Percentiles rank a stretch among this genome's conserved stretches.
These are phyloP conservation scores for Elsinoe arachidis DNA, from an alignment of 2,329 filamentous ascomycete genomes.

Conservation along the genomic window DNA sequence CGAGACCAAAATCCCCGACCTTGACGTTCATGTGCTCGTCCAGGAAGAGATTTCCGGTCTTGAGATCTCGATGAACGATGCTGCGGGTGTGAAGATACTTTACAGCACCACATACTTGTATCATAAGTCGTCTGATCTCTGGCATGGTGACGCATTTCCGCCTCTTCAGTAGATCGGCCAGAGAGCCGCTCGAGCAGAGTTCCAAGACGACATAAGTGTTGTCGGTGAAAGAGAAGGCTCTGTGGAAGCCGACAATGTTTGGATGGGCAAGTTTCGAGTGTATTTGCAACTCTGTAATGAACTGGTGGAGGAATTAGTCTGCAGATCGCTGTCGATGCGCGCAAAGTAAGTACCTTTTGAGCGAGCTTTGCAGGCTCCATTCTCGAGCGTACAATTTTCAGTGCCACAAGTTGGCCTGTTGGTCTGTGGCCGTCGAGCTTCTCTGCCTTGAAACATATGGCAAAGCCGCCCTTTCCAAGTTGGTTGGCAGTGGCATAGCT, in stretches of 20 bases:
- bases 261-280: slow-evolving; percentile 96
- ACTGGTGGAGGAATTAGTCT: slow-evolving; percentile 35
- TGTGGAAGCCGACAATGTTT: slow-evolving; percentile 91
- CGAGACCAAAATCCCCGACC: slow-evolving; percentile 92
- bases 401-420: slow-evolving; percentile 58
- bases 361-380: slow-evolving; percentile 74
- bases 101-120: slow-evolving; percentile 92
- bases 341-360: slow-evolving; percentile 54
- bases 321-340: neutral
- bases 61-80: slow-evolving; percentile 92
- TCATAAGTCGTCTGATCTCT: slow-evolving; percentile 85
- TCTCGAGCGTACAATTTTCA: slow-evolving; percentile 76
- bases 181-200: slow-evolving; percentile 86
- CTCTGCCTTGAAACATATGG: slow-evolving; percentile 68
- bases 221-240: slow-evolving; percentile 81
- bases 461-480: slow-evolving; percentile 74
- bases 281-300: slow-evolving; percentile 81
- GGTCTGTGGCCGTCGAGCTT: slow-evolving; percentile 46
- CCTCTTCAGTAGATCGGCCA: slow-evolving; percentile 96
- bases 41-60: slow-evolving; percentile 96
- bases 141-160: slow-evolving; percentile 85
- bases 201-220: slow-evolving; percentile 93
- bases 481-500: slow-evolving; percentile 66
- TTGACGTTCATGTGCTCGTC: slow-evolving; percentile 96
- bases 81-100: slow-evolving; percentile 96